Conservation (phyloP, 495 filamentous ascomycete genomes). For the Amphirosellinia nigrospora region DNA sequence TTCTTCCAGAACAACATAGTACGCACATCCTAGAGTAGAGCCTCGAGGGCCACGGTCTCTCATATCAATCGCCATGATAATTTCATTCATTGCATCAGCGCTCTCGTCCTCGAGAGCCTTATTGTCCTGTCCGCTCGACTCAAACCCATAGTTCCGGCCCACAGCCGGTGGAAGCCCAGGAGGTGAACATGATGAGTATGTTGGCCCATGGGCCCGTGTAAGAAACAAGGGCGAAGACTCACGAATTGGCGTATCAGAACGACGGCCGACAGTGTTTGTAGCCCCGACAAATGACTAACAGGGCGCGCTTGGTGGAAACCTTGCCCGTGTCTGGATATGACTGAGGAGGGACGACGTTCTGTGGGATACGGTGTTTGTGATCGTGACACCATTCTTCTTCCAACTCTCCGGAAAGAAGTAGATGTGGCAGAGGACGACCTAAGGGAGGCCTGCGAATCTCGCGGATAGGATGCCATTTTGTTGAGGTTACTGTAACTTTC, state of each 20-base stretch:
- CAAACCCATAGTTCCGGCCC: conserved; percentile 21
- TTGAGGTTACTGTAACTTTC: neutral
- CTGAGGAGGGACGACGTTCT: conserved; percentile 29
- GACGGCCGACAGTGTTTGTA: conserved; percentile 21
- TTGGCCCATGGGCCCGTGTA: conserved; percentile 31
- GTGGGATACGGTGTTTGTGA: conserved; percentile 15
- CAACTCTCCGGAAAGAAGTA: conserved; percentile 3
- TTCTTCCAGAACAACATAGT: conserved; percentile 78
- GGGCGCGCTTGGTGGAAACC: conserved; percentile 24
- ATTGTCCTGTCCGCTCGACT: conserved; percentile 11
- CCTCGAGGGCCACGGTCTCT: conserved; percentile 58
- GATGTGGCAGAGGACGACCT: neutral
- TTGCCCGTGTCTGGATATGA: conserved; percentile 15
- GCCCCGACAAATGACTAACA: conserved; percentile 20
- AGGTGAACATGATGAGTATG: conserved; percentile 34
- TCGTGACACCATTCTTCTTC: conserved; percentile 8
- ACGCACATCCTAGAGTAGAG: conserved; percentile 79
- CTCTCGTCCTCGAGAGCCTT: conserved; percentile 44
- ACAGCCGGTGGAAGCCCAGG: conserved; percentile 23
- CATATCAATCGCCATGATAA: conserved; percentile 86
- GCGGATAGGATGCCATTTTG: conserved; percentile 13
- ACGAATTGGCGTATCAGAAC: conserved; percentile 11
- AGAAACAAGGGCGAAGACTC: conserved; percentile 39
- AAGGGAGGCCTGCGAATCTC: neutral
- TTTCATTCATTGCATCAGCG: conserved; percentile 70